phyloP scores from a whole-genome alignment of 2,329 filamentous ascomycete species.

The Penicillium sp. region DNA sequence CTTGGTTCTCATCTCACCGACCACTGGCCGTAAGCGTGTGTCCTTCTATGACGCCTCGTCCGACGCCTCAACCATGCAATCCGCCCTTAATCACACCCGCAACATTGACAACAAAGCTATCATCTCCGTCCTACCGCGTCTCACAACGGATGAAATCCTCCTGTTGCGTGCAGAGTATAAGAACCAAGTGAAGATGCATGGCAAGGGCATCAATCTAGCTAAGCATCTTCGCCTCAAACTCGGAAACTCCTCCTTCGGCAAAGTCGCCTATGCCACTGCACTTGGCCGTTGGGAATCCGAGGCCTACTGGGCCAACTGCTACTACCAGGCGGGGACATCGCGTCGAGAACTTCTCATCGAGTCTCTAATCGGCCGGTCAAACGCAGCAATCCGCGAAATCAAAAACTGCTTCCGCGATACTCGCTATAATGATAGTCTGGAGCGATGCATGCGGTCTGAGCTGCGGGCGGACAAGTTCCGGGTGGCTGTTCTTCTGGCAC shows the following conservation, averaged over 20 bases:
- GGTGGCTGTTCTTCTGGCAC: constrained; percentile 77
- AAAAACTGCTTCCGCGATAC: constrained; percentile 90
- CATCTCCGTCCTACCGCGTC: constrained; percentile 79
- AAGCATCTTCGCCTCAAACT: constrained; percentile 55
- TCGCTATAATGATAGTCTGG: constrained; percentile 81
- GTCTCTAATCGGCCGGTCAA: constrained; percentile 84
- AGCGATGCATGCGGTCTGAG: constrained; percentile 87
- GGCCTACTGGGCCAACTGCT: constrained; percentile 97
- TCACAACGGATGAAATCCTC: constrained; percentile 86
- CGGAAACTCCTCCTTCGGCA: constrained; percentile 69
- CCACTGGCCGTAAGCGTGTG: constrained; percentile 62
- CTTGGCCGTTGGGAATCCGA: constrained; percentile 91
- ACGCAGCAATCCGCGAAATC: constrained; percentile 84
- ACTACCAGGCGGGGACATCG: constrained; percentile 87
- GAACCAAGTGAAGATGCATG: constrained; percentile 71
- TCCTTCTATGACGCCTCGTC: constrained; percentile 82
- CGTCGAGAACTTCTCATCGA: constrained; percentile 91
- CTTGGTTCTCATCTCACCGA: constrained; percentile 50
- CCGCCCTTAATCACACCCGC: constrained; percentile 70
- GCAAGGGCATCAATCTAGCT: constrained; percentile 55
- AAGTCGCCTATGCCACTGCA: constrained; percentile 87
- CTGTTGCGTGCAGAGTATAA: constrained; percentile 90
- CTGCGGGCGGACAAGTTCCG: constrained; percentile 97
- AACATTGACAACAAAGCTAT: constrained; percentile 72
- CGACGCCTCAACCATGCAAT: constrained; percentile 76